These are phyloP conservation scores for Sphaerosporella brunnea DNA, from an alignment of 495 filamentous ascomycete species.

Conservation along the genomic window DNA sequence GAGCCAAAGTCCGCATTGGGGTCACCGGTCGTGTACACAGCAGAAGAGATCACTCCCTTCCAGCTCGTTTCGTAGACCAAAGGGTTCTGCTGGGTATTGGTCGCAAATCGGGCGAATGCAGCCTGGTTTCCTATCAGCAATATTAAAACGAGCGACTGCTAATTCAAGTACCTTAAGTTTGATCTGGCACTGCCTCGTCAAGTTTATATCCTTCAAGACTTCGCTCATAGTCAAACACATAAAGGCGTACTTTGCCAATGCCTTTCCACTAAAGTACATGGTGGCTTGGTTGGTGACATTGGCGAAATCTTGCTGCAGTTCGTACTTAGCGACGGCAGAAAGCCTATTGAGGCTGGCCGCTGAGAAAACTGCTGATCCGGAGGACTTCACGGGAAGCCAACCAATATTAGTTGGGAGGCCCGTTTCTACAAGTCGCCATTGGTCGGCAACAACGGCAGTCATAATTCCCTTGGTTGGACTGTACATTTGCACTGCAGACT, in stretches of 20 bases:
- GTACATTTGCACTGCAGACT: constrained; percentile 33
- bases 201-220: constrained; percentile 40
- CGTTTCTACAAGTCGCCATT: constrained; percentile 60
- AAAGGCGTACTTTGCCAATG: constrained; percentile 68
- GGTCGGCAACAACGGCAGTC: constrained; percentile 52
- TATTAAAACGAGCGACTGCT: no score
- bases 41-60: constrained; percentile 72
- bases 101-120: constrained; percentile 56
- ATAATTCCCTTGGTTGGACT: constrained; percentile 79
- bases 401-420: constrained; percentile 56
- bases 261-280: constrained; percentile 94
- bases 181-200: constrained; percentile 44
- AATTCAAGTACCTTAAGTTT: constrained; percentile 46
- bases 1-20: constrained; percentile 28
- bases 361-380: neutral
- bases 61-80: constrained; percentile 75
- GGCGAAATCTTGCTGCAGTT: constrained; percentile 54
- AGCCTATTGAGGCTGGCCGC: constrained; percentile 3
- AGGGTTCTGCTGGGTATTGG: constrained; percentile 59
- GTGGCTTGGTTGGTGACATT: constrained; percentile 29
- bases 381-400: constrained; percentile 20
- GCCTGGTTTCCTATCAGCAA: no score
- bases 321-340: constrained; percentile 57
- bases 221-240: constrained; percentile 52
- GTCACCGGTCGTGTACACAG: constrained; percentile 58